These are phyloP conservation scores for Fusarium sp. DNA, from an alignment of 2,329 filamentous ascomycete species.

Conservation along the genomic window DNA sequence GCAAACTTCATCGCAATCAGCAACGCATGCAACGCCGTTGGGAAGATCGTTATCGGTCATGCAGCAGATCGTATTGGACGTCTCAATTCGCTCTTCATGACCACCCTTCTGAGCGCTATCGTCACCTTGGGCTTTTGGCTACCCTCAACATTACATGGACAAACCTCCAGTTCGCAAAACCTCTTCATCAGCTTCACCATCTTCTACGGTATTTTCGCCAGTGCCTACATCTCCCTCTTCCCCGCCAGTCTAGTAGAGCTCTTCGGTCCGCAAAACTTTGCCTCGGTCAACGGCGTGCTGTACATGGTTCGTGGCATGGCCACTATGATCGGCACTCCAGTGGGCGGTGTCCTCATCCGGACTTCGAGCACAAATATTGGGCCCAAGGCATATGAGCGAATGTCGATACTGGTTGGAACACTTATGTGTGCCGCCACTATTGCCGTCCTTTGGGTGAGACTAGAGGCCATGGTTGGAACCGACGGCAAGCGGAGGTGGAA, in stretches of 20 bases:
- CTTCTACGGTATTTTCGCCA: not conserved
- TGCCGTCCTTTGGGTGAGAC: conserved; percentile 1
- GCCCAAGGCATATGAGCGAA: not conserved
- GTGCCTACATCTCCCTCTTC: not conserved
- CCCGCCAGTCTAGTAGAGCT: not conserved
- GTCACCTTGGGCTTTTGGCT: not conserved
- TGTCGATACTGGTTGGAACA: not conserved
- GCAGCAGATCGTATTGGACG: not conserved
- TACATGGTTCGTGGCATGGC: conserved; percentile 1
- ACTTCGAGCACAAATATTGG: not conserved
- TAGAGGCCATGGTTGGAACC: conserved; percentile 10
- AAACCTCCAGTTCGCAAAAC: not conserved
- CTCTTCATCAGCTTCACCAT: not conserved
- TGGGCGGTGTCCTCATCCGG: not conserved
- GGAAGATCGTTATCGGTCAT: not conserved
- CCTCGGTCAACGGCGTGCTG: not conserved
- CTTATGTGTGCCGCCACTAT: not conserved
- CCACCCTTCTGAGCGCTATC: not conserved
- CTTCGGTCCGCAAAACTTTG: not conserved
- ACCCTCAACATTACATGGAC: not conserved
- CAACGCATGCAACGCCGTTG: conserved; percentile 22
- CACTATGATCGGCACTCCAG: not conserved
- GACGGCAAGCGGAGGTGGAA: conserved; percentile 6
- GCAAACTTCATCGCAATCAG: conserved; percentile 20
- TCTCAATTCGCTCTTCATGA: not conserved